Conservation (phyloP, 306 rosid genomes). For the Vicia sativa region DNA sequence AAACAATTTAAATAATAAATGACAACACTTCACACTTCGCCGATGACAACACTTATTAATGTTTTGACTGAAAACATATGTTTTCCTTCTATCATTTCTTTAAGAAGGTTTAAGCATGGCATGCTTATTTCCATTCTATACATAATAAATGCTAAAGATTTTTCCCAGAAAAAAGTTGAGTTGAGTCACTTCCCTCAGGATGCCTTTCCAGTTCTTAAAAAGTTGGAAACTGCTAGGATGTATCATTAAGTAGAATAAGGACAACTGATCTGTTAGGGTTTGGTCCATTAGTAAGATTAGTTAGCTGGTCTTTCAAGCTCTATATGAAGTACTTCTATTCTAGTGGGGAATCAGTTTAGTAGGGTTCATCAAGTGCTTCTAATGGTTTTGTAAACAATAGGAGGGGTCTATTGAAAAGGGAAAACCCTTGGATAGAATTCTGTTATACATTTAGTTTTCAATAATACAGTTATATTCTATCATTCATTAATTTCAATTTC, state of each 20-base stretch:
- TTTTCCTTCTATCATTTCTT: neutral
- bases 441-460: neutral
- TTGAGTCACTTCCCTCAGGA: neutral
- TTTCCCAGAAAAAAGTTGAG: conserved; percentile 5
- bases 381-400: neutral
- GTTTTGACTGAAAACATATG: neutral
- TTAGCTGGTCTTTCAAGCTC: neutral
- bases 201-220: neutral
- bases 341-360: neutral
- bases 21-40: neutral
- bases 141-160: neutral
- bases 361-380: conserved; percentile 2
- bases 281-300: conserved; percentile 1
- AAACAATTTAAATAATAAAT: neutral
- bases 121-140: neutral
- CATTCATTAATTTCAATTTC: neutral
- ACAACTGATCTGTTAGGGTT: neutral
- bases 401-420: neutral
- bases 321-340: too few relatives aligned
- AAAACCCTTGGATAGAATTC: neutral
- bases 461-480: neutral
- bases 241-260: neutral
- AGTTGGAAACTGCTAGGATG: conserved; percentile 12
- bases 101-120: conserved; percentile 10
- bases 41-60: neutral